Conservation (phyloP, 306 rosid species). For the Psophocarpus tetragonolobus region DNA sequence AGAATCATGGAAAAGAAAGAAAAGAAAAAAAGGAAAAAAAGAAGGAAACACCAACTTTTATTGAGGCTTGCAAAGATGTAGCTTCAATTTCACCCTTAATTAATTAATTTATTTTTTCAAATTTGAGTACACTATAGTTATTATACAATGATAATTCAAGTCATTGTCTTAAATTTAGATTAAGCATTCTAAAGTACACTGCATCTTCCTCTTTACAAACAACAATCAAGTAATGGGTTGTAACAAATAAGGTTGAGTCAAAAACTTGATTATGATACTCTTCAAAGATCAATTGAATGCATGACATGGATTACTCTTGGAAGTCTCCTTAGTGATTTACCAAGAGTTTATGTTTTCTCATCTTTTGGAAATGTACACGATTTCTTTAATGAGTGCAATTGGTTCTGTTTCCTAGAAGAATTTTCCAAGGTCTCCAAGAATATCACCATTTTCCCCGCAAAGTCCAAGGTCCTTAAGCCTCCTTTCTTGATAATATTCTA, state of each 20-base stretch:
- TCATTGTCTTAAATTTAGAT: not conserved
- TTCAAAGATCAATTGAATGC: slow-evolving; percentile 18
- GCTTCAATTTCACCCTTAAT: slow-evolving; percentile 36
- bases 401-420: slow-evolving; percentile 32
- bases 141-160: slow-evolving; percentile 1
- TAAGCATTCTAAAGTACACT: not conserved
- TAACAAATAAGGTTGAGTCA: slow-evolving; percentile 6
- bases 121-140: slow-evolving; percentile 28
- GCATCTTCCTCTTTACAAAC: slow-evolving; percentile 29
- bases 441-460: slow-evolving; percentile 85
- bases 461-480: slow-evolving; percentile 98
- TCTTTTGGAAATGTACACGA: slow-evolving; percentile 18
- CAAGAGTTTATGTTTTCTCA: not conserved
- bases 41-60: slow-evolving; percentile 30
- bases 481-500: slow-evolving; percentile 90
- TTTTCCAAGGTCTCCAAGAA: slow-evolving; percentile 66
- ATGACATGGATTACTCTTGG: not conserved
- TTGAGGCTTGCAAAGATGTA: slow-evolving; percentile 42
- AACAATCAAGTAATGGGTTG: not conserved
- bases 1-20: slow-evolving; percentile 34
- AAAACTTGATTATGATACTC: slow-evolving; percentile 27
- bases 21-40: not conserved
- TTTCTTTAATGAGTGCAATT: not conserved
- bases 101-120: slow-evolving; percentile 17
- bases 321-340: slow-evolving; percentile 15